Base-by-base conservation (phyloP, 352 stramenopile genomes). In the Pythium brachiatum region DNA sequence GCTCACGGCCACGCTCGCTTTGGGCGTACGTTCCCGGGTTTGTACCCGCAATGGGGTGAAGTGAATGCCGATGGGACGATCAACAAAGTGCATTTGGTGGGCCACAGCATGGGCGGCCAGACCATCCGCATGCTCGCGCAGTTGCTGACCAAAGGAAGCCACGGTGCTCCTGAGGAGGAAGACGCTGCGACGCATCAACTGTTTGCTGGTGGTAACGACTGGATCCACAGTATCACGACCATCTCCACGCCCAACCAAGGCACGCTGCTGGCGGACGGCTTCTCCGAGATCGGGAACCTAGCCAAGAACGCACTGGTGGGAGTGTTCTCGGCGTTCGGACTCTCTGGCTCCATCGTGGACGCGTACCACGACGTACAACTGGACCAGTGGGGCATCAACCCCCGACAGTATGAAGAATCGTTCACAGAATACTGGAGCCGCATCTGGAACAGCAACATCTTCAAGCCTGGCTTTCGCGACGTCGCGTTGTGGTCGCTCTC, bases 101-200 rank as follows among this genome's bases (percentile, higher is more conserved):
- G 82, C 13, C 82, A 91, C 76, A 86, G 74, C 31, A 89, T 91
- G 80, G 82, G 82, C 31, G 82, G 82, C 15, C 78, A 86, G 60
- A 91, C 82, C 15, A 66, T 88, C 18, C 76, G 82, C 34, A 92
- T 89, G 78, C 64, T 92, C 11, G 62, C 79, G 25, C 74, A 89
- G 60, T 27, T 91, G 53, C 70, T 89, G 0, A 44, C 57, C 9
- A 64, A 86, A 9, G 83, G 83, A 8, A 74, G 66, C 0, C 67
- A 56, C 3, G 78, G 75, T 0, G 70, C 80, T 6, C 75, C 74
- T 0, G 62, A 74, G 15, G 57, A 58, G 12, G 68, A 81, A 41
- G 64, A 61, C 23, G 43, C 68, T 2, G 60, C 68, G 23, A 75
- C 76, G 1, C 65, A 75, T 39, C 18, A 67, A 7, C 39, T 86